These are phyloP conservation scores for Ganoderma multipileum DNA, from an alignment of 1,284 basidiomycete genomes.

Conservation along the genomic window DNA sequence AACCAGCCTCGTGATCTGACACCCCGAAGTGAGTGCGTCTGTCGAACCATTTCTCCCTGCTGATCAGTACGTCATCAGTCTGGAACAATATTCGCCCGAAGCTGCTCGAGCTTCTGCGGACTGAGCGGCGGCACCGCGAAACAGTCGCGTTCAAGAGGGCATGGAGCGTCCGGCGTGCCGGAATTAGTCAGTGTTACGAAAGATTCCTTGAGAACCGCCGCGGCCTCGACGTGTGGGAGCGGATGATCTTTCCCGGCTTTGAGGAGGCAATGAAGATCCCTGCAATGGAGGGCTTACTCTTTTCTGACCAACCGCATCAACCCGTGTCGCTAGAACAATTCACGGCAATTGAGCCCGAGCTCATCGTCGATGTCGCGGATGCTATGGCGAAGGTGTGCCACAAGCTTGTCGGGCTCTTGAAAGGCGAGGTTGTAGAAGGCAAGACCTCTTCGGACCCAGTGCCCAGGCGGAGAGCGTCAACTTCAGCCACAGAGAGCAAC, in stretches of 20 bases:
- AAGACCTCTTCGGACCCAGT: background rate
- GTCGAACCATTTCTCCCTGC: background rate
- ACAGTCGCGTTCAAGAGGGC: background rate
- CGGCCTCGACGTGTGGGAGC: background rate
- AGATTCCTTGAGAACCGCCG: background rate
- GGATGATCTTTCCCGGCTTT: background rate
- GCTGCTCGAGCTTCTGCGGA: background rate
- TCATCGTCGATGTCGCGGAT: background rate
- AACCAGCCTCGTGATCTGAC: background rate
- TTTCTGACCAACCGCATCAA: background rate
- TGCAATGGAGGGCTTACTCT: background rate
- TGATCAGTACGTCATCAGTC: background rate
- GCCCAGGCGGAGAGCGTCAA: no score
- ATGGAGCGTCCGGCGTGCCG: background rate
- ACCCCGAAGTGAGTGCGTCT: background rate
- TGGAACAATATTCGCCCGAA: background rate
- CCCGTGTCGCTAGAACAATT: background rate
- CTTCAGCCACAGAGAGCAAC: background rate
- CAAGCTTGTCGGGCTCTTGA: background rate
- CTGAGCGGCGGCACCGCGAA: background rate
- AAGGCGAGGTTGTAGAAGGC: background rate
- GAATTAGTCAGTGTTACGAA: background rate
- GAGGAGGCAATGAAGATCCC: background rate
- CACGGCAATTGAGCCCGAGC: background rate
- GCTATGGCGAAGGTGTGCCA: background rate